Evolutionary conservation across 495 filamentous ascomycete species (phyloP), one percentile per base, ranked within the genome.

Genomic region (Neurospora pannonica): DNA sequence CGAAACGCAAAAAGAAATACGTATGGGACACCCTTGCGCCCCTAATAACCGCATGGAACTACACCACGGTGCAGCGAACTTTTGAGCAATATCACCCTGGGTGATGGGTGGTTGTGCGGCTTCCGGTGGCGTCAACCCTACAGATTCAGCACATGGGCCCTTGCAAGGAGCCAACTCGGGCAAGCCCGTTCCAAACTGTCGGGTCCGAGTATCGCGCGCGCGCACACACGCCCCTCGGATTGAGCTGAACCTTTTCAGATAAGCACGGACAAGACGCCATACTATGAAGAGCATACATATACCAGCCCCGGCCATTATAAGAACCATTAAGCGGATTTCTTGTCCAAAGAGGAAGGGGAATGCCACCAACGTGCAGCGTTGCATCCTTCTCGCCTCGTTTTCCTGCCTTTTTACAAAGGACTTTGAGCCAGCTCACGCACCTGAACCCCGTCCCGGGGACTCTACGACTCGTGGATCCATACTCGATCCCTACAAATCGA

Each of bases 141-240:
- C 28, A 67, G 54, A 67, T 19, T 67, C 28, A 36, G 28, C 8
- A 34, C 54, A 67, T 67, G 54, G 54, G 39, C 36, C 38, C 31
- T 74, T 71, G 69, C 28, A 46, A 74, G 67, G 39, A 74, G 60
- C 28, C 28, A 31, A 67, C 54, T 46, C 42, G 38, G 74, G 71
- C 37, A 74, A 75, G 71, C 70, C 71, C 21, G 74, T 73, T 43
- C 74, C 74, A 75, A 24, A 72, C 38, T 73, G 74, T 73, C 74
- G 74, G 74, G 74, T 75, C 54, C 19, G 38, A 70, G 24, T 67
- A 73, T 67, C 5, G 28, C 38, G n/a, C 5, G 48, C 24, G 21
- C 24, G 1, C 54, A 62, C 54, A 62, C 54, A 67, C 15, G 54
- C 28, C 54, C 54, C 13, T 36, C 54, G 19, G 28, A 34, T 34